Base-by-base conservation (phyloP, 2,329 filamentous ascomycete genomes). In the Chaetoscypha palmicola region DNA sequence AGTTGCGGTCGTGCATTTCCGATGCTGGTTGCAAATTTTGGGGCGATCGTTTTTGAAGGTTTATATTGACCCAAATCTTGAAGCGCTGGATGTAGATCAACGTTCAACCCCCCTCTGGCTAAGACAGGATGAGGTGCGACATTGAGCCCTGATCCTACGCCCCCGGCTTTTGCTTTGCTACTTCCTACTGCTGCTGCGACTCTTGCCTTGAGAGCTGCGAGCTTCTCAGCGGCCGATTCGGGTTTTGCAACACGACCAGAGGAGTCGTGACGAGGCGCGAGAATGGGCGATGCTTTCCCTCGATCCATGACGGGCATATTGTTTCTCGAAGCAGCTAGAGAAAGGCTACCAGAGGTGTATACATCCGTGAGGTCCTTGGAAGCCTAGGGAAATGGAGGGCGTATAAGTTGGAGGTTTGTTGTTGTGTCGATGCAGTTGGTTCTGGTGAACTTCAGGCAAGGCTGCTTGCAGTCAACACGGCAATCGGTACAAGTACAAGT, bases 161-260 rank as follows among this genome's bases (percentile, higher is more conserved):
- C 55, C 47, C 34, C 34, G 9, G 20, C 17, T 57, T 48, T 68
- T 50, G 70, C 77, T 64, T 63, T 68, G 63, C 54, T 68, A 59
- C 68, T 70, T 22, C 68, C 69, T 36, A 86, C 83, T 41, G 86
- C 85, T 38, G 85, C 85, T 37, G 84, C 83, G 10, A 92, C 83
- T 55, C 86, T 77, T 19, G 86, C 86, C 64, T 84, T 90, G 60
- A 94, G 74, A 33, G 84, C 82, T 37, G 86, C 87, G 52, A 91
- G 71, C 51, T 77, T 72, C 64, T 87, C 73, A 59, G 81, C 72
- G 51, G 76, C 69, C 14, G 75, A 72, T 52, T 78, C 69, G 36
- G 72, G 57, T 56, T 79, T 73, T 58, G 76, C 71, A 23, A 81
- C 65, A 48, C 75, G 69, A 19, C 72, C 74, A 4, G 70, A 63